Evolutionary conservation across 768 basidiomycete species (phyloP).

Genomic region (Agrocybe chaxingu): DNA sequence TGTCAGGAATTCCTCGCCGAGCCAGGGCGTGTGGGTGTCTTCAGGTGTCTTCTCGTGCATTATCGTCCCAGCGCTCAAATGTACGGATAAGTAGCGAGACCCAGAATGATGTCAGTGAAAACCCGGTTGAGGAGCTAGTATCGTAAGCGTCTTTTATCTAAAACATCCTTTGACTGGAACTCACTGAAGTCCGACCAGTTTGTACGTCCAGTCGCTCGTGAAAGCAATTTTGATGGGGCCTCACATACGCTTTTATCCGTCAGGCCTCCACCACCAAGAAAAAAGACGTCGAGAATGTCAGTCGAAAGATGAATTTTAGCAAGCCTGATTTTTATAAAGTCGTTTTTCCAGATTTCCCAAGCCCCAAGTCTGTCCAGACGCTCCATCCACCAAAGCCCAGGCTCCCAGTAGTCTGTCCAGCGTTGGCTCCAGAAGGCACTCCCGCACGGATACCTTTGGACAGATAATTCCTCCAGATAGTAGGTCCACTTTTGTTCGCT

Average conservation of each 20-base stretch:
- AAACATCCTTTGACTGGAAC: too few species aligned
- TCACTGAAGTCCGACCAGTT: not conserved
- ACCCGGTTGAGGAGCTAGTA: too few species aligned
- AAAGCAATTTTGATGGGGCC: not conserved
- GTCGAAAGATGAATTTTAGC: not conserved
- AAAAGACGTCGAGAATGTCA: slow-evolving; percentile 9
- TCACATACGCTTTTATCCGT: not conserved
- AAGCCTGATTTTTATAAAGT: not conserved
- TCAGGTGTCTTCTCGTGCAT: too few species aligned
- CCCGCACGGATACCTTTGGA: slow-evolving; percentile 14
- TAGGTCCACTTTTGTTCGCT: not conserved
- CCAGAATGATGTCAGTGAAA: too few species aligned
- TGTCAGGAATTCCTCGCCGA: too few species aligned
- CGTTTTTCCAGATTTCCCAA: not conserved
- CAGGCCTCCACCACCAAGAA: slow-evolving; percentile 10
- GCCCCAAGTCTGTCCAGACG: not conserved
- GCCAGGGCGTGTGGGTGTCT: too few species aligned
- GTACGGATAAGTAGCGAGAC: too few species aligned
- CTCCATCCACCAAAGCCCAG: not conserved
- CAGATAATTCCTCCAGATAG: slow-evolving; percentile 5
- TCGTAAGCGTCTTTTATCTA: too few species aligned
- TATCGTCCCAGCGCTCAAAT: too few species aligned
- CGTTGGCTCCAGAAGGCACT: slow-evolving; percentile 9
- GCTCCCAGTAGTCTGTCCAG: not conserved
- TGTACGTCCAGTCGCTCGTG: slow-evolving; percentile 3